Evolutionary conservation across 768 basidiomycete species (phyloP).

Genomic region (Trametes sanguinea): DNA sequence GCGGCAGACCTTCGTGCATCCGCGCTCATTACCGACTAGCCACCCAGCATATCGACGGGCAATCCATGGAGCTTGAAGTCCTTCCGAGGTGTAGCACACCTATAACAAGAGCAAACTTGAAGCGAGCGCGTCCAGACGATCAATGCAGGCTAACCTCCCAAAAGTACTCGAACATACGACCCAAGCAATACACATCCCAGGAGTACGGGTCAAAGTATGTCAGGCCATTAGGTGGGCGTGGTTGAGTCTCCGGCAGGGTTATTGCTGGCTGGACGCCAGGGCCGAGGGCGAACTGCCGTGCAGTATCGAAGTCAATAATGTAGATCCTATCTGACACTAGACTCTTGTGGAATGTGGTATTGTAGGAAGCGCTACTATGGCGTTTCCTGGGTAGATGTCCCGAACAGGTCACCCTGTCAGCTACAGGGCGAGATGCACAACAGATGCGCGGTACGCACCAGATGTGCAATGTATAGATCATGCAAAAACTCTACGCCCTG

Average conservation of each 20-base stretch:
- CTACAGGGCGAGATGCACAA: too few relatives aligned
- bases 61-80: background rate
- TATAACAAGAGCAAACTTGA: background rate
- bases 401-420: too few relatives aligned
- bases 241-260: background rate
- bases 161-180: background rate
- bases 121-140: too few relatives aligned
- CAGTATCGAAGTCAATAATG: conserved; percentile 4
- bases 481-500: too few relatives aligned
- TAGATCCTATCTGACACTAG: background rate
- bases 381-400: too few relatives aligned
- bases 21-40: conserved; percentile 2
- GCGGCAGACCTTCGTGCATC: background rate
- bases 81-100: background rate
- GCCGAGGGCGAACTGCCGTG: background rate
- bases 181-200: conserved; percentile 5
- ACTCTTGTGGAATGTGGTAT: too few relatives aligned
- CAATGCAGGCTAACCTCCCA: background rate
- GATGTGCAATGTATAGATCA: too few relatives aligned
- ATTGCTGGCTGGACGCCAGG: background rate
- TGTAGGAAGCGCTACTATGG: too few relatives aligned
- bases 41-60: background rate
- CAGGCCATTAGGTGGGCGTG: background rate
- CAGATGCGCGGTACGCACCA: too few relatives aligned
- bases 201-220: conserved; percentile 2